Conservation (phyloP, 768 basidiomycete genomes). For the Phaffia tasmanica region DNA sequence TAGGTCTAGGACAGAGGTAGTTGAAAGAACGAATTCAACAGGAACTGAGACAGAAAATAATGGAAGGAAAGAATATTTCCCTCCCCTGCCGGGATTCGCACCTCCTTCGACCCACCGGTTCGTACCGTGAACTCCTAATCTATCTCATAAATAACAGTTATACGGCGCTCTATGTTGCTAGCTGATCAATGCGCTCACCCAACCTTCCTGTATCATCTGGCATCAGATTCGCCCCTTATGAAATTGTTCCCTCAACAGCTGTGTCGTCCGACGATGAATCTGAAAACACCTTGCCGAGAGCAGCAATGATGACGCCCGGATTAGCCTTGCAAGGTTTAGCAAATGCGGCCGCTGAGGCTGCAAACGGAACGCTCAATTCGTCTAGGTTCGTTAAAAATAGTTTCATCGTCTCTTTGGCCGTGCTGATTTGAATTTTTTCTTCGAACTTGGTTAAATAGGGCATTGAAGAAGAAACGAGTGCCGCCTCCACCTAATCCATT, state of each 20-base stretch:
- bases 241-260: slow-evolving; percentile 50
- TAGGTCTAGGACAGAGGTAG: background rate
- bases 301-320: slow-evolving; percentile 78
- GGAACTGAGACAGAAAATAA: background rate
- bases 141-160: no score
- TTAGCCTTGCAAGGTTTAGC: slow-evolving; percentile 88
- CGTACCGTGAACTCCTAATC: slow-evolving; percentile 22
- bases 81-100: slow-evolving; percentile 80
- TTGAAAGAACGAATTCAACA: background rate
- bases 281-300: slow-evolving; percentile 73
- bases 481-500: slow-evolving; percentile 37
- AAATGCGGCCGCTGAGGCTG: slow-evolving; percentile 85
- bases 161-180: no score
- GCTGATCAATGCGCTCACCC: no score
- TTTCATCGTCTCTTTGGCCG: background rate
- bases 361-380: slow-evolving; percentile 33
- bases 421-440: background rate
- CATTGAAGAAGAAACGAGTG: slow-evolving; percentile 33
- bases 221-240: slow-evolving; percentile 56
- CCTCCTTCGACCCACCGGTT: slow-evolving; percentile 51
- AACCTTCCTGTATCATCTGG: slow-evolving; percentile 26
- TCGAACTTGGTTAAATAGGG: slow-evolving; percentile 21
- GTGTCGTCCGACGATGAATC: slow-evolving; percentile 52
- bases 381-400: background rate
- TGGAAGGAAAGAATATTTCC: slow-evolving; percentile 45